Percentiles rank a stretch among this genome's conserved stretches.
phyloP scores from a whole-genome alignment of 352 stramenopile species.

The Phytophthora agathidicida region DNA sequence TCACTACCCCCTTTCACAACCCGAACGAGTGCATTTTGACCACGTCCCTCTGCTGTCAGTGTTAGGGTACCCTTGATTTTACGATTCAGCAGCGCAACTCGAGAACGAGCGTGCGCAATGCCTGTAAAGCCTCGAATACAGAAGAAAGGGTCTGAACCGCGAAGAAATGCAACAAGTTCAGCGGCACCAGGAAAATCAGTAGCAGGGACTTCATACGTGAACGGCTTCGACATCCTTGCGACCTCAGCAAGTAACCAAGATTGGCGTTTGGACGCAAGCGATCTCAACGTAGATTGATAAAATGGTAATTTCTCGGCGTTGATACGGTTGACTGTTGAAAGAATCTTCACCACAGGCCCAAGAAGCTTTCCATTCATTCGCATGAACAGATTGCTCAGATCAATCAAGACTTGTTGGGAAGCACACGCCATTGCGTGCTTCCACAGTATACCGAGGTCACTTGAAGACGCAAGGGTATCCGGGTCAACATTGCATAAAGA shows the following conservation, averaged over 20 bases:
- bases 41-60: constrained; percentile 5
- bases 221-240: not conserved
- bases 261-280: not conserved
- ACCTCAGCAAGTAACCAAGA: constrained; percentile 12
- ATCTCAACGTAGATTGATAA: not conserved
- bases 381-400: not conserved
- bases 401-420: constrained; percentile 2
- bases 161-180: constrained; percentile 4
- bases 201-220: not conserved
- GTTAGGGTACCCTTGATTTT: not conserved
- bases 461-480: not conserved
- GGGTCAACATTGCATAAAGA: not conserved
- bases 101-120: constrained; percentile 9
- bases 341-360: not conserved
- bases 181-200: not conserved
- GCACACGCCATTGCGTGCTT: constrained; percentile 3
- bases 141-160: not conserved
- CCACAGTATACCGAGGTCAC: constrained; percentile 5
- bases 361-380: constrained; percentile 1
- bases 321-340: not conserved
- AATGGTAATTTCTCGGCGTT: not conserved
- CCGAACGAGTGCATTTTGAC: not conserved
- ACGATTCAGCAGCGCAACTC: not conserved
- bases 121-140: constrained; percentile 1
- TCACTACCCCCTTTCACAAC: not conserved